Base-by-base conservation (phyloP, 2,329 filamentous ascomycete genomes). In the Uncinocarpus reesii region DNA sequence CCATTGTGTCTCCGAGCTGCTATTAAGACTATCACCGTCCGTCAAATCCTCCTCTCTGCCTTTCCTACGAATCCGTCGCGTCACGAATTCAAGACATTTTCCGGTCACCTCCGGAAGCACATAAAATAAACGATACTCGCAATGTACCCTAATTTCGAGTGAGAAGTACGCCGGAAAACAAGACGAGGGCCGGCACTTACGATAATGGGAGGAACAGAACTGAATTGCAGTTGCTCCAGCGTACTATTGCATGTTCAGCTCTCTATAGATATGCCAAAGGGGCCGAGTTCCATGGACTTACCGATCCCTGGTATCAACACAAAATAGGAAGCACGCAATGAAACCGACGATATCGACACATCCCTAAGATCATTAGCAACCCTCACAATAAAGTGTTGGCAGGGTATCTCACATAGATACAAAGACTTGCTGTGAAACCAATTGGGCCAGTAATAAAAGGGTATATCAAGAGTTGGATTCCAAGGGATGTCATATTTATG, bases 401-500 rank as follows among this genome's bases (percentile, higher is more conserved):
- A 7, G n/a, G 11, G 18, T 21, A n/a, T 34, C 36, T 20, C 20
- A 48, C 46, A 48, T 42, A 48, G 18, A 48, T 42, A 23, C 38
- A 48, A 16, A 43, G 29, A 18, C 46, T 48, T 6, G 38, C 32
- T 23, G 46, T 48, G 31, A 48, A 42, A 7, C 40, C 40, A 42
- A 48, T 48, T 10, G 46, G 46, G 2, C n/a, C 26, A 6, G 46
- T 48, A 6, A 48, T 37, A 7, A 36, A 34, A 2, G 46, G 46
- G 16, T 48, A 48, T n/a, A 48, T 36, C 29, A 48, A 43, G 29
- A 48, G 46, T 15, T 42, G 40, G 15, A 48, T 48, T 31, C 46
- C 46, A 20, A 48, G 46, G n/a, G 46, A 42, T 23, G 46, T 48
- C 38, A 48, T 42, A 23, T 48, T 48, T 18, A 48, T 48, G 11